A percentile compares a stretch with the other conserved stretches of the same genome.
Conservation (phyloP, 1,139 yeast genomes). For the Arxiozyma slooffiae region DNA sequence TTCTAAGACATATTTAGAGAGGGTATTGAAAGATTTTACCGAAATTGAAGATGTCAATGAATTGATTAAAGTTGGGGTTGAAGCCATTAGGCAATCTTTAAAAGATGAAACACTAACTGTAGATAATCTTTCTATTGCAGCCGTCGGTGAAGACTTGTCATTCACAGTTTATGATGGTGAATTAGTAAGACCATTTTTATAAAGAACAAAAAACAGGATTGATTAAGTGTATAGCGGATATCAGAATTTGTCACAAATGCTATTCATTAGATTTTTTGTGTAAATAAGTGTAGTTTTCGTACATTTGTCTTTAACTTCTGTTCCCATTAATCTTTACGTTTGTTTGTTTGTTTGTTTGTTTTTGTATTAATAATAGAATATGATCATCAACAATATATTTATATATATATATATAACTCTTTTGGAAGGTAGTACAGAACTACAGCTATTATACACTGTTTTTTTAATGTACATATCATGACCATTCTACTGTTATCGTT, state of each 20-base stretch:
- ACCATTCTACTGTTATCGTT: background rate
- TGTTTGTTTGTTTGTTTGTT: background rate
- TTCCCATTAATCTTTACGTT: background rate
- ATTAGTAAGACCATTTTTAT: slow-evolving; percentile 53
- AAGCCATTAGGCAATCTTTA: slow-evolving; percentile 86
- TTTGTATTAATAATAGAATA: background rate
- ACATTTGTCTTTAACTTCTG: background rate
- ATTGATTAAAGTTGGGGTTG: slow-evolving; percentile 76
- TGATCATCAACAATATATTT: background rate
- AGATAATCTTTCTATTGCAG: slow-evolving; percentile 80
- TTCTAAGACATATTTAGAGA: slow-evolving; percentile 88
- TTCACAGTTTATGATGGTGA: slow-evolving; percentile 82
- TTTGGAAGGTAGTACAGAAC: background rate
- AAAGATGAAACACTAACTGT: slow-evolving; percentile 86
- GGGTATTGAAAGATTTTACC: slow-evolving; percentile 62
- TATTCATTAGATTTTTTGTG: too few relatives aligned
- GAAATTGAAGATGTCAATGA: slow-evolving; percentile 51
- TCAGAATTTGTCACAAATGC: too few relatives aligned
- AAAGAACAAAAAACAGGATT: too few relatives aligned
- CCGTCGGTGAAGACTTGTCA: slow-evolving; percentile 71
- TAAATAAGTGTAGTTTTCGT: background rate
- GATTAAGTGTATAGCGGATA: too few relatives aligned
- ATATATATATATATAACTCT: background rate
- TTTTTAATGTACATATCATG: too few relatives aligned
- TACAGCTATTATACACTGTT: background rate